Percentiles rank a stretch among this genome's conserved stretches.
phyloP scores from a whole-genome alignment of 768 basidiomycete species.

The Mycena kentingensis region DNA sequence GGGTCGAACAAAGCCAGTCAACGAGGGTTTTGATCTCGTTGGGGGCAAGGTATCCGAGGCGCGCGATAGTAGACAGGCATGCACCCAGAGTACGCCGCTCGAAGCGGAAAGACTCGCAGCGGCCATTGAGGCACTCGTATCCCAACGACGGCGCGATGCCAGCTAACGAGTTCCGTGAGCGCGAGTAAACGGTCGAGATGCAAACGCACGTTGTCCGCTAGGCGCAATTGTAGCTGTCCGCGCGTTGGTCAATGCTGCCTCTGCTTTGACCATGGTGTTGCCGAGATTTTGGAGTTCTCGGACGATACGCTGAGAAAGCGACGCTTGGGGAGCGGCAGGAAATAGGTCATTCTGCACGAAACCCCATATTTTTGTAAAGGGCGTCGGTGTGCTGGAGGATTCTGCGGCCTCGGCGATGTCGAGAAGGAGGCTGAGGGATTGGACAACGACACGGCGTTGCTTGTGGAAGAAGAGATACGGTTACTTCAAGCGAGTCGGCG shows the following conservation, averaged over 20 bases:
- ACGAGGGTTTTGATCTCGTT: slow-evolving; percentile 63
- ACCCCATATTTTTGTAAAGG: slow-evolving; percentile 52
- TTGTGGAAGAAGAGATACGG: slow-evolving; percentile 70
- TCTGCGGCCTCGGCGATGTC: slow-evolving; percentile 59
- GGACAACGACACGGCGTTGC: slow-evolving; percentile 68
- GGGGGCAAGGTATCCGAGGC: slow-evolving; percentile 60
- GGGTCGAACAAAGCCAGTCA: slow-evolving; percentile 69
- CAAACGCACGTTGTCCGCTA: slow-evolving; percentile 55
- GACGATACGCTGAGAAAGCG: slow-evolving; percentile 59
- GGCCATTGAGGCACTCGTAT: slow-evolving; percentile 64
- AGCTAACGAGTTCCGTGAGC: slow-evolving; percentile 24
- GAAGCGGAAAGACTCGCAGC: slow-evolving; percentile 71
- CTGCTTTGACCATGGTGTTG: slow-evolving; percentile 51
- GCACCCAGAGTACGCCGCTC: slow-evolving; percentile 70
- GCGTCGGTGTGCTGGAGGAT: slow-evolving; percentile 43
- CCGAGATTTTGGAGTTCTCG: slow-evolving; percentile 65
- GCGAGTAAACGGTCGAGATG: background rate
- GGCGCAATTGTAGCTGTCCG: slow-evolving; percentile 60
- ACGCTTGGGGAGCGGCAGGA: slow-evolving; percentile 36
- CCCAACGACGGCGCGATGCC: slow-evolving; percentile 54
- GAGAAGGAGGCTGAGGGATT: slow-evolving; percentile 69
- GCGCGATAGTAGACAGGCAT: slow-evolving; percentile 62
- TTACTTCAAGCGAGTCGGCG: slow-evolving; percentile 60
- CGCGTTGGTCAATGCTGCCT: slow-evolving; percentile 63
- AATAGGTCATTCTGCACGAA: slow-evolving; percentile 63